Percentiles rank a stretch among this genome's conserved stretches.
phyloP scores from a whole-genome alignment of 2,329 filamentous ascomycete species.

The Didymella keratinophila region DNA sequence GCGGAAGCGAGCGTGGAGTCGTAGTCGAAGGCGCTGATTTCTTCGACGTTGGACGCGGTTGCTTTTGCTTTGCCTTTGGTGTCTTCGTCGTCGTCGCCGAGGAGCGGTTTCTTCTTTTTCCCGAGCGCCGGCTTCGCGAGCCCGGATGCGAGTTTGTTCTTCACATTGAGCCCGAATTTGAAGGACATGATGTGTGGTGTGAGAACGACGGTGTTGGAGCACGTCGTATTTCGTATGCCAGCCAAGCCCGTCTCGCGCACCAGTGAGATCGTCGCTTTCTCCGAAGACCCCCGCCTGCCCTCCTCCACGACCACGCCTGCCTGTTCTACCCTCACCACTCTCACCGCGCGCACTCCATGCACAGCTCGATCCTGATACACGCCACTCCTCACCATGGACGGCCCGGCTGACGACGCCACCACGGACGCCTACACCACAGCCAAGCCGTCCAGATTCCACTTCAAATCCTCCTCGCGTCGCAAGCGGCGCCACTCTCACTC shows the following conservation, averaged over 20 bases:
- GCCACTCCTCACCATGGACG: constrained; percentile 38
- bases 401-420: constrained; percentile 32
- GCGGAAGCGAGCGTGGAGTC: constrained; percentile 56
- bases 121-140: constrained; percentile 33
- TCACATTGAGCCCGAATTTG: constrained; percentile 66
- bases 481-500: constrained; percentile 30
- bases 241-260: constrained; percentile 36
- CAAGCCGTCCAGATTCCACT: constrained; percentile 49
- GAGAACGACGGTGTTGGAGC: constrained; percentile 2
- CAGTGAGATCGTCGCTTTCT: constrained; percentile 38
- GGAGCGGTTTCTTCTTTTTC: constrained; percentile 31
- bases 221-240: not conserved
- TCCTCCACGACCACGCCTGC: not conserved
- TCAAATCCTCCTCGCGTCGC: constrained; percentile 45
- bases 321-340: constrained; percentile 3
- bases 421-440: constrained; percentile 35
- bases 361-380: constrained; percentile 19
- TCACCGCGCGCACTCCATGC: constrained; percentile 24
- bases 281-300: constrained; percentile 35
- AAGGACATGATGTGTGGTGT: constrained; percentile 49
- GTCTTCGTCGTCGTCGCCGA: constrained; percentile 61
- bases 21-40: constrained; percentile 66
- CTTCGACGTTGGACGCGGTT: constrained; percentile 55
- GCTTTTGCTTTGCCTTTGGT: constrained; percentile 44
- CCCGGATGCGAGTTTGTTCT: constrained; percentile 59